Evolutionary conservation across 352 stramenopile genomes (phyloP).

Genomic region (Globisporangium cylindrosporum): DNA sequence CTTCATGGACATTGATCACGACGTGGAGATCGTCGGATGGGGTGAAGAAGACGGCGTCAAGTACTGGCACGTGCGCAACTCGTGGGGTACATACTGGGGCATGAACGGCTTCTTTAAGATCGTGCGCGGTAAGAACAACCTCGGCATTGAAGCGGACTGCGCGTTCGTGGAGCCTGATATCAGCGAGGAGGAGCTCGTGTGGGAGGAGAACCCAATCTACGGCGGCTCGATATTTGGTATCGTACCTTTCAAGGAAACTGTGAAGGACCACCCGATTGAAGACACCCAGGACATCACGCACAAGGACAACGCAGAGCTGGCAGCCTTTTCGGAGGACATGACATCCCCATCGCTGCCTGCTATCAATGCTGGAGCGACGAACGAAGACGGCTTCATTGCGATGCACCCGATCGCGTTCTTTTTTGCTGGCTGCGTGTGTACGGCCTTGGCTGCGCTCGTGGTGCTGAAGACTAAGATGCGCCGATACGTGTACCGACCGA

Average conservation of each 20-base stretch:
- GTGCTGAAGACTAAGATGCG: conserved; percentile 44
- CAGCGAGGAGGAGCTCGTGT: conserved; percentile 76
- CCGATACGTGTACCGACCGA: conserved; percentile 60
- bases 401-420: conserved; percentile 52
- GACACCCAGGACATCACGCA: conserved; percentile 82
- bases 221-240: conserved; percentile 80
- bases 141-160: conserved; percentile 90
- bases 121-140: conserved; percentile 89
- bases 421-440: conserved; percentile 54
- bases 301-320: conserved; percentile 17
- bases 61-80: conserved; percentile 98
- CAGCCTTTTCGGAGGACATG: background rate
- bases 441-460: conserved; percentile 36
- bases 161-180: conserved; percentile 86
- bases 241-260: conserved; percentile 58
- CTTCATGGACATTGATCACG: conserved; percentile 85
- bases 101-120: conserved; percentile 97
- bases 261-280: conserved; percentile 88
- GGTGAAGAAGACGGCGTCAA: conserved; percentile 88
- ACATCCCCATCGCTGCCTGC: background rate
- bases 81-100: conserved; percentile 93
- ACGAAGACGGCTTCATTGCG: conserved; percentile 19
- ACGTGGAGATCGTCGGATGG: conserved; percentile 90
- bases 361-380: conserved; percentile 10
- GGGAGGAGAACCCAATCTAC: conserved; percentile 72